These are phyloP conservation scores for Wickerhamomyces queroliae DNA, from an alignment of 805 yeast genomes.

Conservation along the genomic window DNA sequence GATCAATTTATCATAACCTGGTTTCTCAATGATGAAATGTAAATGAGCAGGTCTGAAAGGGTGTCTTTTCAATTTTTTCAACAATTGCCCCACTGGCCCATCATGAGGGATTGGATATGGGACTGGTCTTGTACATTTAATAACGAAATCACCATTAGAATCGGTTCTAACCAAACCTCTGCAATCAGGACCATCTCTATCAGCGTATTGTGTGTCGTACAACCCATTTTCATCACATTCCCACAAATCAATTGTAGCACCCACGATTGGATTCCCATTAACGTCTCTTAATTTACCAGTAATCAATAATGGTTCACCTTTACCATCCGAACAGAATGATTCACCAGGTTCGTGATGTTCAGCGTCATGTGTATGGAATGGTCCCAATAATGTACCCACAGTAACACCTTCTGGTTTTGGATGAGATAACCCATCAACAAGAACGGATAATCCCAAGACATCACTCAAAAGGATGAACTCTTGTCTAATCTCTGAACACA, in stretches of 20 bases:
- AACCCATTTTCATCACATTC: slow-evolving; percentile 32
- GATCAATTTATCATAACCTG: slow-evolving; percentile 25
- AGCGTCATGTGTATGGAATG: slow-evolving; percentile 29
- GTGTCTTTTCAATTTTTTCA: slow-evolving; percentile 28
- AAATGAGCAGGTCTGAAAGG: slow-evolving; percentile 32
- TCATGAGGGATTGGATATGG: slow-evolving; percentile 34
- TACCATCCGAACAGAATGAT: slow-evolving; percentile 28
- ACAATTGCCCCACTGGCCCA: slow-evolving; percentile 32
- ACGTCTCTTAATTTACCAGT: slow-evolving; percentile 23
- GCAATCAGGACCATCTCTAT: slow-evolving; percentile 29
- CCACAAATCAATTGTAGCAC: slow-evolving; percentile 29
- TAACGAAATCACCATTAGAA: slow-evolving; percentile 21
- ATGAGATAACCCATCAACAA: slow-evolving; percentile 28
- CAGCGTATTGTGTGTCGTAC: slow-evolving; percentile 31
- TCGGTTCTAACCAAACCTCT: slow-evolving; percentile 28
- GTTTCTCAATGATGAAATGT: slow-evolving; percentile 23
- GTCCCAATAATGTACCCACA: slow-evolving; percentile 30
- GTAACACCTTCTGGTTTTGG: slow-evolving; percentile 8
- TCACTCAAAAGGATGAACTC: slow-evolving; percentile 31
- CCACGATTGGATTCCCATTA: slow-evolving; percentile 25
- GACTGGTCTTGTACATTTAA: slow-evolving; percentile 27
- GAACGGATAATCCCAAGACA: slow-evolving; percentile 27
- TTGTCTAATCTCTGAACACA: slow-evolving; percentile 25
- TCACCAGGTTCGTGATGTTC: slow-evolving; percentile 25
- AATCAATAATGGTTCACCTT: slow-evolving; percentile 25